Conservation (phyloP, 352 stramenopile genomes). For the Phytophthora pistaciae region DNA sequence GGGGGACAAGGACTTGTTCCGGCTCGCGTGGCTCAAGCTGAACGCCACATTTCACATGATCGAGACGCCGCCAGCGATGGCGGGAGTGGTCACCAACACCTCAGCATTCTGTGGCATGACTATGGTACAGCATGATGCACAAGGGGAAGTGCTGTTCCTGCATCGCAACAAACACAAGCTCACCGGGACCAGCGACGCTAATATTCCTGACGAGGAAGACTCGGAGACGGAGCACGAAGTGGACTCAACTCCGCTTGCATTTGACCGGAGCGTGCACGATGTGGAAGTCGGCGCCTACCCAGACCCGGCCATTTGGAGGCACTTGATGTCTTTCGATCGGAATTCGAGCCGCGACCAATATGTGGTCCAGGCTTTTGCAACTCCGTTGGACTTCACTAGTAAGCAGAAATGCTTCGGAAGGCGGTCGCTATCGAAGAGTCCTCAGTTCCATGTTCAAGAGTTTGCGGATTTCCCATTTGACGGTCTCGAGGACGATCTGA, state of each 20-base stretch:
- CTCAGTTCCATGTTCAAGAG: slow-evolving; percentile 22
- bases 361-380: slow-evolving; percentile 57
- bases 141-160: slow-evolving; percentile 51
- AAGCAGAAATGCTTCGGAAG: slow-evolving; percentile 70
- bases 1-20: slow-evolving; percentile 76
- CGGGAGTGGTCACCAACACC: slow-evolving; percentile 38
- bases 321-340: slow-evolving; percentile 65
- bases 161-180: slow-evolving; percentile 65
- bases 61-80: slow-evolving; percentile 45
- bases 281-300: slow-evolving; percentile 1
- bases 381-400: slow-evolving; percentile 35
- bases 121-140: slow-evolving; percentile 54
- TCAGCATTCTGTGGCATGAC: slow-evolving; percentile 61
- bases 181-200: background rate
- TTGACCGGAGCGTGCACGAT: background rate
- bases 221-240: background rate
- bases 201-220: background rate
- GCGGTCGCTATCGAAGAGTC: slow-evolving; percentile 11
- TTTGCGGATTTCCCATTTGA: slow-evolving; percentile 10
- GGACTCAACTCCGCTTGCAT: background rate
- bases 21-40: slow-evolving; percentile 62
- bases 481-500: slow-evolving; percentile 22
- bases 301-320: slow-evolving; percentile 64
- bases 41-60: slow-evolving; percentile 63
- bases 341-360: slow-evolving; percentile 48